Percentiles rank a stretch among this genome's conserved stretches.
Evolutionary conservation across 495 filamentous ascomycete genomes (phyloP).

Genomic region (Podospora appendiculata): DNA sequence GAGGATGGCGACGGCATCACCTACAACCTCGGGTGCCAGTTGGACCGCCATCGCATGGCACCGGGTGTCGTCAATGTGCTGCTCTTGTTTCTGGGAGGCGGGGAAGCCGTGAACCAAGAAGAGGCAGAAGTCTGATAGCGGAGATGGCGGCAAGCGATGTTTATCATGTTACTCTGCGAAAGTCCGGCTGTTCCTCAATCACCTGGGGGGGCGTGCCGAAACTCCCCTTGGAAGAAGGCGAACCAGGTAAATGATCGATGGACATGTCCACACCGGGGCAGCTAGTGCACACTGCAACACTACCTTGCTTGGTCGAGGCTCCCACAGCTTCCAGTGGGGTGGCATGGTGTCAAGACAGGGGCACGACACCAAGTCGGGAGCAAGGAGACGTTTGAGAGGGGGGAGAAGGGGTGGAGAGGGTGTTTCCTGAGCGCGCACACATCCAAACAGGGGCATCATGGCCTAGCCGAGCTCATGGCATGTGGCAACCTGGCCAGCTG

Average conservation of each 20-base stretch:
- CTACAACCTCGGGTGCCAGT: constrained; percentile 32
- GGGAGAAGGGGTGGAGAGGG: no score
- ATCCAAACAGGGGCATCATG: no score
- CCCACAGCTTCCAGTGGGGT: no score
- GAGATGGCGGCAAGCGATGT: neutral
- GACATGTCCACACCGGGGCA: no score
- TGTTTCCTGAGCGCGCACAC: no score
- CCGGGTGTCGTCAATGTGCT: neutral
- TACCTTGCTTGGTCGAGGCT: no score
- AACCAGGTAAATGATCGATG: neutral
- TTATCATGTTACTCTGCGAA: neutral
- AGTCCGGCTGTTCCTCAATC: neutral
- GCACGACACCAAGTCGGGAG: no score
- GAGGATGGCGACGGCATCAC: constrained; percentile 28
- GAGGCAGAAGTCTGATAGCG: neutral
- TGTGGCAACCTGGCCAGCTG: no score
- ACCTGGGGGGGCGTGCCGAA: neutral
- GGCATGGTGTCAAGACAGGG: no score
- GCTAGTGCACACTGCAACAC: no score
- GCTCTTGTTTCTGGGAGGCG: neutral
- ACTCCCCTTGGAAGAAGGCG: neutral
- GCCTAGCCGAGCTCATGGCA: no score
- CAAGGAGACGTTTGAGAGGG: no score
- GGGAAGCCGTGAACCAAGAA: neutral
- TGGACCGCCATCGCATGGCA: constrained; percentile 26